These are phyloP conservation scores for Lentinula novae-zelandiae DNA, from an alignment of 1,284 basidiomycete species.

Conservation along the genomic window DNA sequence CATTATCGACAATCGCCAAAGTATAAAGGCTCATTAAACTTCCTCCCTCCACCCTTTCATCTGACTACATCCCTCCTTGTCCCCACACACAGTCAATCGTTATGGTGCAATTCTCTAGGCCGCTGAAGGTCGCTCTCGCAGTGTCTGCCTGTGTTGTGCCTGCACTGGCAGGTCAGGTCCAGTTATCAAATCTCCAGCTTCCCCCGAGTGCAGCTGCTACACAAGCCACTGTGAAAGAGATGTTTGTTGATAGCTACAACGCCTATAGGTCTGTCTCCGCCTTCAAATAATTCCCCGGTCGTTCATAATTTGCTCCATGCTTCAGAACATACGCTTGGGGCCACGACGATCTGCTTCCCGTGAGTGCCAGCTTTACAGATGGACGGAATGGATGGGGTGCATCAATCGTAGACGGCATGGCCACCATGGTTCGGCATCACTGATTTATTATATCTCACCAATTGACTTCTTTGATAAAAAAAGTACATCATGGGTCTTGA, in stretches of 20 bases:
- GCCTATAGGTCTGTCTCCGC: conserved; percentile 4
- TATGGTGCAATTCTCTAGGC: neutral
- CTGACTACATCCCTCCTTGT: neutral
- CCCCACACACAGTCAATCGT: neutral
- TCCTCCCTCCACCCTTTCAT: neutral
- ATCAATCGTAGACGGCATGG: conserved; percentile 42
- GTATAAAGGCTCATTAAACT: neutral
- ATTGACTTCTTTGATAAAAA: neutral
- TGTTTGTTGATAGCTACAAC: conserved; percentile 13
- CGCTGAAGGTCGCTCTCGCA: neutral
- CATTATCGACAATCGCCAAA: neutral
- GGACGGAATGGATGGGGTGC: conserved; percentile 52
- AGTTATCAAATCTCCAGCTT: conserved; percentile 1
- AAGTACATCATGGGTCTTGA: conserved; percentile 41
- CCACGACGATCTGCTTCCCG: conserved; percentile 47
- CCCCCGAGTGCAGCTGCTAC: conserved; percentile 1
- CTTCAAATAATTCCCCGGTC: neutral
- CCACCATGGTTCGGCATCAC: conserved; percentile 9
- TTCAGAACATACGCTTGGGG: conserved; percentile 44
- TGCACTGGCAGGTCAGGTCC: conserved; percentile 8
- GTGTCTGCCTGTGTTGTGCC: neutral
- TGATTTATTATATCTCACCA: conserved; percentile 1
- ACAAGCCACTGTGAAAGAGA: conserved; percentile 10
- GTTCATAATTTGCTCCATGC: conserved; percentile 15
- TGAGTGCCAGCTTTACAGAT: conserved; percentile 36